Percentiles rank a stretch among this genome's conserved stretches.
Conservation (phyloP, 371 early-diverging fungal species). For the Basidiobolus heterosporus region DNA sequence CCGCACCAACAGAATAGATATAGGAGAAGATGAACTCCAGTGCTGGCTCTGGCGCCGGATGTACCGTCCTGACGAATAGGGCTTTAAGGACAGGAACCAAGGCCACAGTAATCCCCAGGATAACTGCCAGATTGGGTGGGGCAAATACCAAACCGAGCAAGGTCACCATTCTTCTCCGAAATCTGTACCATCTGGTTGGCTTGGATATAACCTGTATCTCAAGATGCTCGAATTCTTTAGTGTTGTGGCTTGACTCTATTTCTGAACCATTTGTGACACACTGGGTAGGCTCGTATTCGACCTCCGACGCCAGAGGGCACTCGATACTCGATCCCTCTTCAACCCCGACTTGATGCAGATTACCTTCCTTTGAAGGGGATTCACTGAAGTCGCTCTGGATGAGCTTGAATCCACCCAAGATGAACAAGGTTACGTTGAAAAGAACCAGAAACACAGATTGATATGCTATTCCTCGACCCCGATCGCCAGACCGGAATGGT, state of each 20-base stretch:
- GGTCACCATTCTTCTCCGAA: too few species aligned
- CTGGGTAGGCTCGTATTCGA: too few species aligned
- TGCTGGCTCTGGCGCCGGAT: constrained; percentile 17
- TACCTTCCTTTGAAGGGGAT: too few species aligned
- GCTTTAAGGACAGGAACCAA: constrained; percentile 15
- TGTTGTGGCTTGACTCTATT: too few species aligned
- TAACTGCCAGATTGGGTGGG: constrained; percentile 17
- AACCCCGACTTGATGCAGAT: too few species aligned
- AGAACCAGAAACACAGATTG: constrained; percentile 15
- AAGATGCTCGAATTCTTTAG: too few species aligned
- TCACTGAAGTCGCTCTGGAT: too few species aligned
- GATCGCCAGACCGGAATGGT: constrained; percentile 16
- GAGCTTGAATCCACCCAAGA: constrained; percentile 13
- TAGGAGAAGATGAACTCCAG: constrained; percentile 23
- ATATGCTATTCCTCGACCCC: constrained; percentile 15
- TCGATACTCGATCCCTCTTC: too few species aligned
- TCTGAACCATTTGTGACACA: too few species aligned
- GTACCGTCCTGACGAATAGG: constrained; percentile 14
- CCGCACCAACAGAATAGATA: constrained; percentile 20
- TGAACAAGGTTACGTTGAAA: constrained; percentile 17
- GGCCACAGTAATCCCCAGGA: constrained; percentile 22
- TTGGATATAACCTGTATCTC: too few species aligned
- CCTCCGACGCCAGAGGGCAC: too few species aligned
- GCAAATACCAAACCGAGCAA: constrained; percentile 2
- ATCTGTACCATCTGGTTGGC: too few species aligned